Percentiles rank a stretch among this genome's conserved stretches.
phyloP scores from a whole-genome alignment of 495 filamentous ascomycete species.

The Tuber umbilicatum region DNA sequence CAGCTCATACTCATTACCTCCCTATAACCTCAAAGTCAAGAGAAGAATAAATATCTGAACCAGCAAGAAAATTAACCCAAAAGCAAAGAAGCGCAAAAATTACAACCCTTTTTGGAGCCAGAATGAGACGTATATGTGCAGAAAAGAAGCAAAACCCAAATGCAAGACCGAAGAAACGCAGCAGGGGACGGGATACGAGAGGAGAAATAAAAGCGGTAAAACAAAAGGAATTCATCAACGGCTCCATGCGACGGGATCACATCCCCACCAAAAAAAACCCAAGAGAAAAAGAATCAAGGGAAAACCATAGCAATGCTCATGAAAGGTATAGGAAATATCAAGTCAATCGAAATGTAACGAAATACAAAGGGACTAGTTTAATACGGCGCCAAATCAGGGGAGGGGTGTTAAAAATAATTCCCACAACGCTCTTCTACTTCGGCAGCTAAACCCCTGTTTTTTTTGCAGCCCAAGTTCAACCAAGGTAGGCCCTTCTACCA shows the following conservation, averaged over 20 bases:
- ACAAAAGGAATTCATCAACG: conserved; percentile 33
- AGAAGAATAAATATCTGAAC: conserved; percentile 24
- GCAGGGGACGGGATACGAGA: conserved; percentile 27
- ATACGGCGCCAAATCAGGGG: conserved; percentile 12
- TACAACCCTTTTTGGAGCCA: conserved; percentile 35
- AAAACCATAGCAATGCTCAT: conserved; percentile 36
- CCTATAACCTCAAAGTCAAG: conserved; percentile 16
- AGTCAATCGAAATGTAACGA: conserved; percentile 25
- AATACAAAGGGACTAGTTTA: conserved; percentile 25
- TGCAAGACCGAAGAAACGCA: conserved; percentile 27
- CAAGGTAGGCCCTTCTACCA: background rate
- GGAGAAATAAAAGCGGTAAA: conserved; percentile 23
- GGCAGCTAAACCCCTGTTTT: background rate
- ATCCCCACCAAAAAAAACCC: conserved; percentile 12
- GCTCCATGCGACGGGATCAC: conserved; percentile 33
- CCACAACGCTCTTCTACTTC: background rate
- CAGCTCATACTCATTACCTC: conserved; percentile 15
- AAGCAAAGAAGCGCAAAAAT: conserved; percentile 31
- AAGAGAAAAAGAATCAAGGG: conserved; percentile 17
- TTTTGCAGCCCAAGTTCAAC: background rate
- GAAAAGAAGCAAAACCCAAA: conserved; percentile 25
- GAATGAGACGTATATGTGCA: conserved; percentile 14
- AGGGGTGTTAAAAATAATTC: conserved; percentile 19
- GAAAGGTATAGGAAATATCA: conserved; percentile 10
- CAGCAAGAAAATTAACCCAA: conserved; percentile 1